Evolutionary conservation across 768 basidiomycete genomes (phyloP).

Genomic region (Candolleomyces efflorescens): DNA sequence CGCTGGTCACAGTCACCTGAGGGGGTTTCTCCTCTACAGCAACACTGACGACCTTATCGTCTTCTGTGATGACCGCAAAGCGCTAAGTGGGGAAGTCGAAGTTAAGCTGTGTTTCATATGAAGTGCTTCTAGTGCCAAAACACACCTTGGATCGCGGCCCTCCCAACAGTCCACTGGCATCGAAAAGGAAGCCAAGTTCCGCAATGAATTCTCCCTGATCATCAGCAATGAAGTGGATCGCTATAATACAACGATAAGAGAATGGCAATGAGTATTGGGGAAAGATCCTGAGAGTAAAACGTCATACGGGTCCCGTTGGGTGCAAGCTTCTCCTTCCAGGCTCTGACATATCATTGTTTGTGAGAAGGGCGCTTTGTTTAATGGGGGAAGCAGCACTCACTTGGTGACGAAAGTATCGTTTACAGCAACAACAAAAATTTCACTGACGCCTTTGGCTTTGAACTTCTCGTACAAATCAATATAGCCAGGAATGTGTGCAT

Average conservation of each 20-base stretch:
- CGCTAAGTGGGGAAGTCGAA: constrained; percentile 29
- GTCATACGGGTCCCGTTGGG: constrained; percentile 51
- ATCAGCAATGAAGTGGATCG: constrained; percentile 61
- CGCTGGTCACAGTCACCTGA: constrained; percentile 49
- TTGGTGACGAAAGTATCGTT: constrained; percentile 79
- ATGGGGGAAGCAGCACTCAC: constrained; percentile 21
- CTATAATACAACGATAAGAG: constrained; percentile 22
- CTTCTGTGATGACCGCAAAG: constrained; percentile 54
- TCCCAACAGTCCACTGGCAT: constrained; percentile 60
- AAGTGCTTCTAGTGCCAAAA: neutral
- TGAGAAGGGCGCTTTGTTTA: neutral
- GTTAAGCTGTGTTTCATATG: neutral
- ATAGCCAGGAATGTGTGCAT: constrained; percentile 58
- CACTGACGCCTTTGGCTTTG: constrained; percentile 70
- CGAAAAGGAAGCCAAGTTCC: constrained; percentile 55
- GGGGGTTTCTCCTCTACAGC: constrained; percentile 46
- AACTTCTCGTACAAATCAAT: constrained; percentile 63
- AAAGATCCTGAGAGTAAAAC: neutral
- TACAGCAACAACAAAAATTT: constrained; percentile 68
- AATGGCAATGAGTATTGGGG: neutral
- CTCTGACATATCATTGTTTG: constrained; percentile 30
- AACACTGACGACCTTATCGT: constrained; percentile 50
- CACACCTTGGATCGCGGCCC: constrained; percentile 61
- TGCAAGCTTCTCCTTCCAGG: constrained; percentile 63
- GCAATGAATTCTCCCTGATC: constrained; percentile 58